Evolutionary conservation across 2,329 filamentous ascomycete genomes (phyloP).

Genomic region (Chalaropsis thielavioides): DNA sequence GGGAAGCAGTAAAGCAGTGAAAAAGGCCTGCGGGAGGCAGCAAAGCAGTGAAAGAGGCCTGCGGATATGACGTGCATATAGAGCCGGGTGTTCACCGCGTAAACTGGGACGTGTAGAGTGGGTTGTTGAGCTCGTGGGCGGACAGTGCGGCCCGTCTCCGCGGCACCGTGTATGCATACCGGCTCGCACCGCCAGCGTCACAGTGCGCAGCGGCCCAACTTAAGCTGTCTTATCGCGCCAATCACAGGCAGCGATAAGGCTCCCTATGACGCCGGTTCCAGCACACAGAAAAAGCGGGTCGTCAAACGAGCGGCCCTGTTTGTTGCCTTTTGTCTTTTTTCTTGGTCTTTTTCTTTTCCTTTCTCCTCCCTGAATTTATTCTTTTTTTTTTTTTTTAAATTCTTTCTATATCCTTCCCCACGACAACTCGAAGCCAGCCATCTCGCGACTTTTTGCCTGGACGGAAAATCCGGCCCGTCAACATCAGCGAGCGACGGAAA

Average conservation of each 20-base stretch:
- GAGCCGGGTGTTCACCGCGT: no score
- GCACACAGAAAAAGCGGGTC: conserved; percentile 8
- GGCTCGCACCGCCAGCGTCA: conserved; percentile 19
- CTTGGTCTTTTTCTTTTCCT: not conserved
- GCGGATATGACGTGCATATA: no score
- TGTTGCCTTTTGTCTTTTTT: not conserved
- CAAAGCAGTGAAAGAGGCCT: no score
- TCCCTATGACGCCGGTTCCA: conserved; percentile 11
- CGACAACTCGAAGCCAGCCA: not conserved
- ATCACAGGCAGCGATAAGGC: not conserved
- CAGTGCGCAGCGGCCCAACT: not conserved
- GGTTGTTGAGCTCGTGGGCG: no score
- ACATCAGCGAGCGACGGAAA: no score
- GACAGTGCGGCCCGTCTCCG: no score
- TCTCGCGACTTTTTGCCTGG: not conserved
- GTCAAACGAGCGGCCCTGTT: not conserved
- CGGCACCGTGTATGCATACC: no score
- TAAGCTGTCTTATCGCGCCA: conserved; percentile 7
- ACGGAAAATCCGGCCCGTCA: no score
- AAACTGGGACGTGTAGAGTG: no score
- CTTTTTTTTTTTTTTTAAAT: not conserved
- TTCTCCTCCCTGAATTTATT: not conserved
- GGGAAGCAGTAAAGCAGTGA: conserved; percentile 33
- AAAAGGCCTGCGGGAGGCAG: no score
- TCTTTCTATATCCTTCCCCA: not conserved